These are phyloP conservation scores for Schizophyllum commune DNA, from an alignment of 1,284 basidiomycete species.

Conservation along the genomic window DNA sequence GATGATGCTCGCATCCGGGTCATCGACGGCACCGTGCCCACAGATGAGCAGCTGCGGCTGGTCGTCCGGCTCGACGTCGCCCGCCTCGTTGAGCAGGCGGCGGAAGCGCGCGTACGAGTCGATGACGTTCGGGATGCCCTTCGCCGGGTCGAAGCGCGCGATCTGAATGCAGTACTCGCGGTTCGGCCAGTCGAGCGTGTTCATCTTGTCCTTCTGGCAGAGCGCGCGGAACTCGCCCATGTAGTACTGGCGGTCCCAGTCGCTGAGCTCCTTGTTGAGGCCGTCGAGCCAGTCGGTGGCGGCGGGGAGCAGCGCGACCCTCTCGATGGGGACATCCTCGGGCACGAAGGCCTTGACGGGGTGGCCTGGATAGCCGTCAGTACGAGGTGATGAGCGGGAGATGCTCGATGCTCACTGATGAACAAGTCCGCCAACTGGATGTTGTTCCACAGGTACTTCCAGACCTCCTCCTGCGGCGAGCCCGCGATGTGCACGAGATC, in stretches of 20 bases:
- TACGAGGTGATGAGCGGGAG: background rate
- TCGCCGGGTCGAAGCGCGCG: constrained; percentile 72
- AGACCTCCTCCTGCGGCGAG: constrained; percentile 80
- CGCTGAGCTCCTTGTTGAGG: constrained; percentile 72
- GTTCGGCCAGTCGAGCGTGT: constrained; percentile 68
- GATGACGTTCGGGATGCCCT: constrained; percentile 75
- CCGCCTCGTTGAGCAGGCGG: constrained; percentile 40
- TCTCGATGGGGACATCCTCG: constrained; percentile 67
- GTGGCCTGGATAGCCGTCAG: constrained; percentile 36
- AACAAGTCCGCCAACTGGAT: constrained; percentile 81
- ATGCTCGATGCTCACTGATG: constrained; percentile 45
- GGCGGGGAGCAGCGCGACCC: constrained; percentile 64
- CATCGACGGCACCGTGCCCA: constrained; percentile 84
- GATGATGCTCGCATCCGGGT: constrained; percentile 80
- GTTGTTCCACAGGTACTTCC: constrained; percentile 87
- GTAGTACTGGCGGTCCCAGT: constrained; percentile 74
- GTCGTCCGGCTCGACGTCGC: constrained; percentile 42
- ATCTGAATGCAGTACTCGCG: constrained; percentile 81
- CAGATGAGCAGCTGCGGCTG: constrained; percentile 78
- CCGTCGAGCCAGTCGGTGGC: constrained; percentile 86
- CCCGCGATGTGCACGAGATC: constrained; percentile 67
- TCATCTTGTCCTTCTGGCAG: constrained; percentile 71
- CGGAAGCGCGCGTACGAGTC: constrained; percentile 79
- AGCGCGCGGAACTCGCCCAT: constrained; percentile 76
- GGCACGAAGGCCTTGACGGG: constrained; percentile 90